These are phyloP conservation scores for Pichia eremophila DNA, from an alignment of 805 yeast genomes.

Conservation along the genomic window DNA sequence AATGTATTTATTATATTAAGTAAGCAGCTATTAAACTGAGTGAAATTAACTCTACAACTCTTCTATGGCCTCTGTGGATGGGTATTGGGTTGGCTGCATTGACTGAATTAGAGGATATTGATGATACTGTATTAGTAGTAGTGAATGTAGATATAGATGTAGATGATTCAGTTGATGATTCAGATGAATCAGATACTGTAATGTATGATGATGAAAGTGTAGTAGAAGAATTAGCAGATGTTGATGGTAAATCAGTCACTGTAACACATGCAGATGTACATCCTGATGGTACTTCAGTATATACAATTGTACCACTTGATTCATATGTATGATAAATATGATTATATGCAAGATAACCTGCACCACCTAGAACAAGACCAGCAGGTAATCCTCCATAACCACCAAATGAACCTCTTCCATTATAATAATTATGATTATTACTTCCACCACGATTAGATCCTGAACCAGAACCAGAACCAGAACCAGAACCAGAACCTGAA, in stretches of 20 bases:
- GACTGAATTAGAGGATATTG: neutral
- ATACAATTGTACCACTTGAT: slow-evolving; percentile 4
- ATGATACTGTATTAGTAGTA: too few species aligned
- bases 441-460: neutral
- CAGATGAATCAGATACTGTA: neutral
- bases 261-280: neutral
- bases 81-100: neutral
- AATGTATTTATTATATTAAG: too few species aligned
- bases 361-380: slow-evolving; percentile 8
- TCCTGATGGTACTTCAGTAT: slow-evolving; percentile 9
- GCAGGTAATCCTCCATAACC: slow-evolving; percentile 1
- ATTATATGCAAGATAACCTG: slow-evolving; percentile 1
- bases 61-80: neutral
- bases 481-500: too few species aligned
- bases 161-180: neutral
- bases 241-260: neutral
- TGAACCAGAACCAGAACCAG: neutral
- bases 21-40: neutral
- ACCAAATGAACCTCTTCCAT: slow-evolving; percentile 3
- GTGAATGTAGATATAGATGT: neutral
- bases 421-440: neutral
- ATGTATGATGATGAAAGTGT: neutral
- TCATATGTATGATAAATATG: slow-evolving; percentile 10
- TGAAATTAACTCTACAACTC: neutral
- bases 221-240: neutral